phyloP scores from a whole-genome alignment of 1,284 basidiomycete genomes.

The Ganoderma boninense region DNA sequence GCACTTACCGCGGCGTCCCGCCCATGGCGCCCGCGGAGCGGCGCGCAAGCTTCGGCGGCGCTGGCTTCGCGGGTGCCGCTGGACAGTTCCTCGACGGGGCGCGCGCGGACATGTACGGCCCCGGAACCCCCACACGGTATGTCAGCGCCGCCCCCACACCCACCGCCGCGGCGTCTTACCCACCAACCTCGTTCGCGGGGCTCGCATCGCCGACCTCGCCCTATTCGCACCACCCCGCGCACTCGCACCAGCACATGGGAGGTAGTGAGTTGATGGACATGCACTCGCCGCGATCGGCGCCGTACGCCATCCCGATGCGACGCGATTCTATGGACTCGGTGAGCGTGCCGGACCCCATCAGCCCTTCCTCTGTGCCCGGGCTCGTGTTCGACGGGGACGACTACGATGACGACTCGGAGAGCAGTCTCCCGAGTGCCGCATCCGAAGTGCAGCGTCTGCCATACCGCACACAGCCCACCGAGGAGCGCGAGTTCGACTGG shows the following conservation, averaged over 20 bases:
- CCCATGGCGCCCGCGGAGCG: conserved; percentile 21
- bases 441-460: conserved; percentile 38
- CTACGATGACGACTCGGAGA: conserved; percentile 44
- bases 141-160: background rate
- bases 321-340: conserved; percentile 36
- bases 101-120: conserved; percentile 19
- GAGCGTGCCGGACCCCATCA: conserved; percentile 38
- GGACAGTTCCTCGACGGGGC: conserved; percentile 27
- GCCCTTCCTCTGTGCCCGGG: conserved; percentile 41
- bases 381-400: conserved; percentile 44
- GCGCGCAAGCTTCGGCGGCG: conserved; percentile 22
- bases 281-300: conserved; percentile 31
- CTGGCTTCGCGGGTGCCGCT: conserved; percentile 9
- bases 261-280: conserved; percentile 27
- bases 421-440: conserved; percentile 40
- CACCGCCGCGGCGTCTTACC: conserved; percentile 5
- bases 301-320: conserved; percentile 31
- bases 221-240: conserved; percentile 20
- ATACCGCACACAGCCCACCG: conserved; percentile 21
- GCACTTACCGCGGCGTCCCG: conserved; percentile 25
- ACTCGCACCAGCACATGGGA: conserved; percentile 22
- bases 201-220: conserved; percentile 23
- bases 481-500: conserved; percentile 30
- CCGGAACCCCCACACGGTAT: conserved; percentile 18
- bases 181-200: conserved; percentile 15